Percentiles rank a stretch among this genome's conserved stretches.
Conservation (phyloP, 805 yeast genomes). For the Metschnikowia vanudenii region DNA sequence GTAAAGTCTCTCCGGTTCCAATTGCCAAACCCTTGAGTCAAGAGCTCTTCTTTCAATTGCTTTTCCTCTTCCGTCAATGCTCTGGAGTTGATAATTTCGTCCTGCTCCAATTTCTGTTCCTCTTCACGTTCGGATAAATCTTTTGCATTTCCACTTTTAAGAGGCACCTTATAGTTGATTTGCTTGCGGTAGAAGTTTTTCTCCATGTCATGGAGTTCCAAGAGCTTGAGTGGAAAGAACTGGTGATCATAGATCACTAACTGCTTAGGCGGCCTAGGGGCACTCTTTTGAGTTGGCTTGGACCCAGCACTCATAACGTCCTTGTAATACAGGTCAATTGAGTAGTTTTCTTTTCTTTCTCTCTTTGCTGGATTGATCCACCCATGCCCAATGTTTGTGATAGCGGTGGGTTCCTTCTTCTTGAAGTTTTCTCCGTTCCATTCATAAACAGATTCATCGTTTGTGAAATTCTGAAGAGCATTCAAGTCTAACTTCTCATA, state of each 20-base stretch:
- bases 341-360: slow-evolving; percentile 76
- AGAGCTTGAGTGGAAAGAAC: slow-evolving; percentile 67
- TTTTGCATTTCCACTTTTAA: slow-evolving; percentile 50
- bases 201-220: slow-evolving; percentile 78
- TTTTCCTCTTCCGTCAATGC: slow-evolving; percentile 63
- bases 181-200: slow-evolving; percentile 71
- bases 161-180: slow-evolving; percentile 61
- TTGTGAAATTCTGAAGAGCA: slow-evolving; percentile 87
- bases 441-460: slow-evolving; percentile 87
- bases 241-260: slow-evolving; percentile 71
- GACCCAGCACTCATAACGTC: slow-evolving; percentile 51
- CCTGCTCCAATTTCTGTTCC: slow-evolving; percentile 52
- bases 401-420: slow-evolving; percentile 45
- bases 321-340: slow-evolving; percentile 72
- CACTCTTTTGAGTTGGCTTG: slow-evolving; percentile 40
- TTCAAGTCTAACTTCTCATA: slow-evolving; percentile 86
- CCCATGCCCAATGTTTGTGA: slow-evolving; percentile 36
- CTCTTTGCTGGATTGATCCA: slow-evolving; percentile 79
- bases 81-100: too few relatives aligned
- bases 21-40: slow-evolving; percentile 57
- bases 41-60: slow-evolving; percentile 47
- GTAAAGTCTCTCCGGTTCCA: slow-evolving; percentile 80
- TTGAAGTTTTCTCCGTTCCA: slow-evolving; percentile 94
- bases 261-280: slow-evolving; percentile 84
- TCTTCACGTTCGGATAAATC: slow-evolving; percentile 41